phyloP scores from a whole-genome alignment of 495 filamentous ascomycete genomes.

The Tirmania nivea region DNA sequence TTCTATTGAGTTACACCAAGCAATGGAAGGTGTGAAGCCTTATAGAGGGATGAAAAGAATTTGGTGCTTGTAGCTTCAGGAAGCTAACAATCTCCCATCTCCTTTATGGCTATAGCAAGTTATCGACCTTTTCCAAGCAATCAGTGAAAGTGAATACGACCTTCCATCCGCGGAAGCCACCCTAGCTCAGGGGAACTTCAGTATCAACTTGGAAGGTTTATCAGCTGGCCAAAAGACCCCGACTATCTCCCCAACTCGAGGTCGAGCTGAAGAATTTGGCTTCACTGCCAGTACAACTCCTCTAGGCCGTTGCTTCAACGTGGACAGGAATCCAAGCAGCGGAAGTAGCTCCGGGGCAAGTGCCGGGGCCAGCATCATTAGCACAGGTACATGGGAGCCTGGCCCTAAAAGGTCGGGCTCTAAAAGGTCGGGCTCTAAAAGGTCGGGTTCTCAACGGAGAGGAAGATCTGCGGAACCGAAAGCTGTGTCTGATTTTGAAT shows the following conservation, averaged over 20 bases:
- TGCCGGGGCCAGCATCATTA: not conserved
- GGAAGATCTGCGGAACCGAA: not conserved
- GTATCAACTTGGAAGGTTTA: not conserved
- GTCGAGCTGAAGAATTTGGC: not conserved
- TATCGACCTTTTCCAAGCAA: conserved; percentile 5
- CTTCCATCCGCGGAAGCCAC: not conserved
- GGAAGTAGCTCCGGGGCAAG: not conserved
- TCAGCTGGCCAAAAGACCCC: not conserved
- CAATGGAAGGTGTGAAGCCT: too few species aligned
- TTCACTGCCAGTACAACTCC: too few species aligned
- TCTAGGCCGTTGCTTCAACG: not conserved
- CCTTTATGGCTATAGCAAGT: conserved; percentile 5
- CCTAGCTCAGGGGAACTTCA: not conserved
- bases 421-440: not conserved
- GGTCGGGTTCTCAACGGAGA: not conserved
- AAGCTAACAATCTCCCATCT: not conserved
- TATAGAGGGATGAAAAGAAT: too few species aligned
- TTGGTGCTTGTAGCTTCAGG: too few species aligned
- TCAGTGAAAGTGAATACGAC: not conserved
- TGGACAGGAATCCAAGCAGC: not conserved
- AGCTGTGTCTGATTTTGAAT: not conserved
- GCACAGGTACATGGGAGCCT: not conserved
- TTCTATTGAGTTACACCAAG: too few species aligned
- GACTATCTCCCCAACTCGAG: not conserved
- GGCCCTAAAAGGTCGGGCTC: not conserved